Evolutionary conservation across 352 stramenopile species (phyloP).

Genomic region (Globisporangium paroecandrum): DNA sequence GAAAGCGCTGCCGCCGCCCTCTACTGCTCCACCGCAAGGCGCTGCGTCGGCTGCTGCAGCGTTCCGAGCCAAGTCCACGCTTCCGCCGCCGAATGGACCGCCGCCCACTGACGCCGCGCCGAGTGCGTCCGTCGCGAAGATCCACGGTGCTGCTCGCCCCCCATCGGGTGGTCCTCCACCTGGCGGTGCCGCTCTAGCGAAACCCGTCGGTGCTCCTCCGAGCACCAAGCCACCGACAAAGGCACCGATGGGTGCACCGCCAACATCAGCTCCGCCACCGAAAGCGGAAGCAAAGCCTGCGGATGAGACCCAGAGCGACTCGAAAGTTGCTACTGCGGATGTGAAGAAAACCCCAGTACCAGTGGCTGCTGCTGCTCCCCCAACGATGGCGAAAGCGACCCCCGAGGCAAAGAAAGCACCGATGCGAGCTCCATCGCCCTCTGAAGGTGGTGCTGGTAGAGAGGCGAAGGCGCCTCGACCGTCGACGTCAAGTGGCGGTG

Average conservation of each 20-base stretch:
- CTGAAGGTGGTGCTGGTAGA: not conserved
- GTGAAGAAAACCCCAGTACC: not conserved
- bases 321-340: slow-evolving; percentile 6
- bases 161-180: slow-evolving; percentile 36
- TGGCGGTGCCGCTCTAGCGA: slow-evolving; percentile 22
- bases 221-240: slow-evolving; percentile 12
- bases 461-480: slow-evolving; percentile 16
- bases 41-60: slow-evolving; percentile 52
- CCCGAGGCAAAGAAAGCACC: slow-evolving; percentile 6
- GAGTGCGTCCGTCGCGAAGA: slow-evolving; percentile 72
- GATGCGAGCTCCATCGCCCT: not conserved
- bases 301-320: not conserved
- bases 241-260: not conserved
- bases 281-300: slow-evolving; percentile 29
- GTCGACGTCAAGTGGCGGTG: not conserved
- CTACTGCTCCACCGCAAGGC: slow-evolving; percentile 62
- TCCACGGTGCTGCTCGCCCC: slow-evolving; percentile 54
- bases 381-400: slow-evolving; percentile 5
- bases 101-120: slow-evolving; percentile 36
- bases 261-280: slow-evolving; percentile 4
- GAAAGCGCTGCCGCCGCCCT: slow-evolving; percentile 61
- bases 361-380: not conserved
- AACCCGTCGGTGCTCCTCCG: slow-evolving; percentile 21
- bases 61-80: slow-evolving; percentile 59
- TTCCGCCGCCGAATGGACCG: slow-evolving; percentile 60